Evolutionary conservation across 208 protist genomes (phyloP), one percentile per base, ranked within the genome.

Genomic region (Acanthamoeba polyphaga): DNA sequence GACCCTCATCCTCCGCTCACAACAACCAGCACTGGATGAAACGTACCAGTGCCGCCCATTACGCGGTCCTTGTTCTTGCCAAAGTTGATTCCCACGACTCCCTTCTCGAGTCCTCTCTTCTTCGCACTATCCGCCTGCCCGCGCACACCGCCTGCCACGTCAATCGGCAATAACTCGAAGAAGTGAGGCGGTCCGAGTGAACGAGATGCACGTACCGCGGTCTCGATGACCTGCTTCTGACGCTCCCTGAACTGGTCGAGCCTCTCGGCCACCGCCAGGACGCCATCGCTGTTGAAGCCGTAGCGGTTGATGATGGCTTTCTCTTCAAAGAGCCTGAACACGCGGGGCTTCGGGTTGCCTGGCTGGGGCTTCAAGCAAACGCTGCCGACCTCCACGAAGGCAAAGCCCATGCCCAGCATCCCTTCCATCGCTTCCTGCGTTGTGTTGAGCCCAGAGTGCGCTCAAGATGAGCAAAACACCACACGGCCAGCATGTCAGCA

Each of bases 261-360:
- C n/a, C 94, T 15, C 49, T 95, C 55, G 24, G 49, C 55, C 22
- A 70, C 87, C 5, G 74, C 88, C 29, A 85, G 64, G 9, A 97
- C 74, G 27, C 97, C 97, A 22, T 97, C 95, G 92, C 95, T 98
- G 94, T 98, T 98, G 94, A 98, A 98, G 34, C 97, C 97, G 92
- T 98, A 98, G 62, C 97, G 84, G 78, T 98, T 98, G 85, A 98
- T 97, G 32, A 98, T 95, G 5, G 94, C 97, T 34, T 76, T 32
- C 53, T 97, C 94, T 34, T 96, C 89, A 3, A 32, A 43, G 19
- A 97, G 29, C 27, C 97, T 92, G 68, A 97, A 98, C 22, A 98
- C 96, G 53, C 97, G 89, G 46, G 97, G 97, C 84, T 96, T 95
- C 22, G 95, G 91, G 92, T 98, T 98, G 43, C 97, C 70, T 1